Evolutionary conservation across 2,329 filamentous ascomycete species (phyloP).

Genomic region (Botrytis hyacinthi): DNA sequence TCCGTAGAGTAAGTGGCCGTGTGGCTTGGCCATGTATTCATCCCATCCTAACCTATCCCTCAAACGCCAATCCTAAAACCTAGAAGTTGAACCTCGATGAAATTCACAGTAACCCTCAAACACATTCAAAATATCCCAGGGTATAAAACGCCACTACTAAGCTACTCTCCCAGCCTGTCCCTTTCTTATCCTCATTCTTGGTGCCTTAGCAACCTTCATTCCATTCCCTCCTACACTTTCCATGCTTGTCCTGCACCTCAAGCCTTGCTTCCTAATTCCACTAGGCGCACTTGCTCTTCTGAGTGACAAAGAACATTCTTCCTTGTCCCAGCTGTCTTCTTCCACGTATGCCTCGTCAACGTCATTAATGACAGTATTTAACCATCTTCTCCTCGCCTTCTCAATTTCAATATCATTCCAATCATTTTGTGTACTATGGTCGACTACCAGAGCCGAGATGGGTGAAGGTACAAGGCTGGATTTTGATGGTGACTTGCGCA

Average conservation of each 20-base stretch:
- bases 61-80: conserved; percentile 13
- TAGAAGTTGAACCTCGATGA: background rate
- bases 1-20: background rate
- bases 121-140: background rate
- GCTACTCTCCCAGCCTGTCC: background rate
- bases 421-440: background rate
- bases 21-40: background rate
- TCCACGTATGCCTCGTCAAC: conserved; percentile 12
- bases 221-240: background rate
- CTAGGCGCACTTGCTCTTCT: conserved; percentile 14
- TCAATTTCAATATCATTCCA: background rate
- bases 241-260: conserved; percentile 4
- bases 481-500: conserved; percentile 9
- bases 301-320: background rate
- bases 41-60: background rate
- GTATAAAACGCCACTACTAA: background rate
- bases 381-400: conserved; percentile 8
- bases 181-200: conserved; percentile 18
- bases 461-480: background rate
- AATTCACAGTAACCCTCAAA: background rate
- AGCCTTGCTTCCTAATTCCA: conserved; percentile 13
- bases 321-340: background rate
- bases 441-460: background rate
- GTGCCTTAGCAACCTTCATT: background rate
- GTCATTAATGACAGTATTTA: conserved; percentile 14